Percentiles rank a stretch among this genome's conserved stretches.
phyloP scores from a whole-genome alignment of 345 rosid genomes.

The Eucalyptus leucophloia region DNA sequence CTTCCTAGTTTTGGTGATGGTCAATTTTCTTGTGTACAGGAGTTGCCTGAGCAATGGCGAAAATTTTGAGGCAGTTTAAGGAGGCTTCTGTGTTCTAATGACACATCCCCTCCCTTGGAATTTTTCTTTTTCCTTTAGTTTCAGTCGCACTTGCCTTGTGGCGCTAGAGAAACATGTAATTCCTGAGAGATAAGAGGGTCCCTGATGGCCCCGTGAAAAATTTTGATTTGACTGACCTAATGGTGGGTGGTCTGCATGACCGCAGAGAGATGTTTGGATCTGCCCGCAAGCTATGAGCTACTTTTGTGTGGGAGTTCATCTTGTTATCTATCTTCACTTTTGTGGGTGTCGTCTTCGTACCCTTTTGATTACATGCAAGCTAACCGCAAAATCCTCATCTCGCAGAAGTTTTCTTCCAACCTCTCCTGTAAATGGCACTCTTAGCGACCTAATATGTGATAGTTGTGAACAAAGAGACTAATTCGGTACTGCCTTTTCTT shows the following conservation, averaged over 20 bases:
- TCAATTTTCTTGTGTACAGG: not conserved
- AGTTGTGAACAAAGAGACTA: not conserved
- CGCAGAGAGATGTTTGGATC: not conserved
- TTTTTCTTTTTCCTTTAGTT: not conserved
- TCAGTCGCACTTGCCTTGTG: not conserved
- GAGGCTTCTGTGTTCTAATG: slow-evolving; percentile 1
- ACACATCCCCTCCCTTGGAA: not conserved
- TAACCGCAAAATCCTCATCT: not conserved
- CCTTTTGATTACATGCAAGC: not conserved
- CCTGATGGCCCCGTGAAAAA: not conserved
- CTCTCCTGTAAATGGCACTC: not conserved
- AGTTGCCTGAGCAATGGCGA: not conserved
- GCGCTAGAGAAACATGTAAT: not conserved
- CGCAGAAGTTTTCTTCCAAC: not conserved
- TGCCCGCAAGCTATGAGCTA: not conserved
- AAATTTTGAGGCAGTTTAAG: not conserved
- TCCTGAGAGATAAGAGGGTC: not conserved
- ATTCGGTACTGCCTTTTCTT: not conserved
- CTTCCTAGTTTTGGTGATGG: slow-evolving; percentile 29
- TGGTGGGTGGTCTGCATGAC: not conserved
- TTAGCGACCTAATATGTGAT: not conserved
- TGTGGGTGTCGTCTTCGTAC: not conserved
- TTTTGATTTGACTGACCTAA: not conserved
- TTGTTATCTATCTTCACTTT: not conserved
- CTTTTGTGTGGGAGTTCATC: not conserved